A percentile compares a stretch with the other conserved stretches of the same genome.
phyloP scores from a whole-genome alignment of 495 filamentous ascomycete genomes.

The Aspergillus steynii region DNA sequence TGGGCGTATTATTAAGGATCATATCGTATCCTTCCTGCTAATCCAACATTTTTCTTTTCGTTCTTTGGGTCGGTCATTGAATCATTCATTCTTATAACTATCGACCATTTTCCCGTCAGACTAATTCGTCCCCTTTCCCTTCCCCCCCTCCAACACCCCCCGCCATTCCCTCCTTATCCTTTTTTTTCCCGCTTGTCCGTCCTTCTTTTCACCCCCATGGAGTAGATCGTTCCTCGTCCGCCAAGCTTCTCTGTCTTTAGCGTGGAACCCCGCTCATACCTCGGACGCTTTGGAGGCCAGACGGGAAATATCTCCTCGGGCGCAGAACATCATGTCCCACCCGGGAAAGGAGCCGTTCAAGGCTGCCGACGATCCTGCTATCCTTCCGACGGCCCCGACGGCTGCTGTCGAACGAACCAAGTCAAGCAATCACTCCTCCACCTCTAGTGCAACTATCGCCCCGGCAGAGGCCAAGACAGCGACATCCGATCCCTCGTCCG shows the following conservation, averaged over 20 bases:
- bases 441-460: constrained; percentile 23
- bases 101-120: too few species aligned
- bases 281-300: neutral
- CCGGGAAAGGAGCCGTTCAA: neutral
- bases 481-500: constrained; percentile 11
- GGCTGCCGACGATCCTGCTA: constrained; percentile 5
- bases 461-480: constrained; percentile 25
- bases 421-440: constrained; percentile 19
- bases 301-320: neutral
- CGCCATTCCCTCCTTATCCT: neutral
- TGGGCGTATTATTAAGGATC: neutral
- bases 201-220: neutral
- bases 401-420: constrained; percentile 16
- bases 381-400: constrained; percentile 6
- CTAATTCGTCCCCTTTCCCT: neutral
- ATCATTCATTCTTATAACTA: too few species aligned
- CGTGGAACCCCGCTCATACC: neutral
- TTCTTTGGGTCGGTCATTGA: neutral
- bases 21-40: neutral
- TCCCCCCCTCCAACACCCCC: neutral
- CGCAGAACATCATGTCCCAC: neutral
- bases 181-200: neutral
- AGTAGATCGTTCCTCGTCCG: neutral
- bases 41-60: neutral
- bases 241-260: neutral